These are phyloP conservation scores for Sporothrix pseudoabietina DNA, from an alignment of 2,329 filamentous ascomycete genomes.

Conservation along the genomic window DNA sequence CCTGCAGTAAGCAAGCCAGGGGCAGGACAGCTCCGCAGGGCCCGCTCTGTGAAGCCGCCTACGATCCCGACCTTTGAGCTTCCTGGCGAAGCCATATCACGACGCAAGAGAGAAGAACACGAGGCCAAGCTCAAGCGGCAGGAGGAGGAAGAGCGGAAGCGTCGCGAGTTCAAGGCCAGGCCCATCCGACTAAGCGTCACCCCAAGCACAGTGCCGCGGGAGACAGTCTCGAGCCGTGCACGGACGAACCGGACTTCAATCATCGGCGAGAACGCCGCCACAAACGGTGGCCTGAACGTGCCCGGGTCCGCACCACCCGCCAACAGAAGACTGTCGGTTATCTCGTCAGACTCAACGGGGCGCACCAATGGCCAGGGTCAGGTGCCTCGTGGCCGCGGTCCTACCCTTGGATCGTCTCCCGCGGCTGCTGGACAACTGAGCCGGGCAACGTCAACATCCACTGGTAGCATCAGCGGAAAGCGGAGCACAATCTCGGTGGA, in stretches of 20 bases:
- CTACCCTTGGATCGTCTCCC: constrained; percentile 40
- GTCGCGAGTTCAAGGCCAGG: constrained; percentile 65
- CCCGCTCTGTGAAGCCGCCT: constrained; percentile 51
- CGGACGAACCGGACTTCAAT: constrained; percentile 49
- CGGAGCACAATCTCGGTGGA: constrained; percentile 54
- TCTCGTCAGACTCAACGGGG: constrained; percentile 2
- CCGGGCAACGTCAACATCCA: constrained; percentile 51
- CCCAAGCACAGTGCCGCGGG: constrained; percentile 52
- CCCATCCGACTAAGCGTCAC: constrained; percentile 53
- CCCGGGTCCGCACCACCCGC: constrained; percentile 16
- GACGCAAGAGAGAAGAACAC: constrained; percentile 57
- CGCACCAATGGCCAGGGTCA: constrained; percentile 16
- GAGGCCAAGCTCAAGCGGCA: constrained; percentile 58
- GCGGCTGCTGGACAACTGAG: constrained; percentile 37
- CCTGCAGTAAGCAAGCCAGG: constrained; percentile 37
- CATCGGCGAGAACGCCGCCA: background rate
- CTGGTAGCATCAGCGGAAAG: constrained; percentile 48
- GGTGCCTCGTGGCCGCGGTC: constrained; percentile 37
- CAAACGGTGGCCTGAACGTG: constrained; percentile 7
- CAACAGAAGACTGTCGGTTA: constrained; percentile 40
- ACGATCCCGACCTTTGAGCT: constrained; percentile 63
- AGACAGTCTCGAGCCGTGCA: constrained; percentile 60
- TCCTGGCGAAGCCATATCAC: constrained; percentile 62
- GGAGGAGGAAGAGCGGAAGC: constrained; percentile 62
- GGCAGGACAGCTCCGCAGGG: constrained; percentile 47